phyloP scores from a whole-genome alignment of 2,329 filamentous ascomycete genomes.

The Xylaria sp. region DNA sequence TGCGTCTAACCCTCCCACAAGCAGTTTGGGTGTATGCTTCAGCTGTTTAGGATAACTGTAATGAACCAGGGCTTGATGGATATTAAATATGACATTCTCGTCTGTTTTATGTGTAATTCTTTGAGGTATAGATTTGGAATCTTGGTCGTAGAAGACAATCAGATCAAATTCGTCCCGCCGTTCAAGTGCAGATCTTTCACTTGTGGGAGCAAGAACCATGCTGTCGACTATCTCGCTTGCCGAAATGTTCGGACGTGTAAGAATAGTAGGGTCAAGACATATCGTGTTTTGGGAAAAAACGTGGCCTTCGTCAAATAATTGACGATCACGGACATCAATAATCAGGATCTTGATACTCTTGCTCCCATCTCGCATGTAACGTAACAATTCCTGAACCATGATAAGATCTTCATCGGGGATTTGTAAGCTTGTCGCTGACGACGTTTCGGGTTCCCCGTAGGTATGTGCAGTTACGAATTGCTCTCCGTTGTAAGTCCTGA shows the following conservation, averaged over 20 bases:
- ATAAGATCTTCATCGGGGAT: slow-evolving; percentile 64
- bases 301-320: slow-evolving; percentile 86
- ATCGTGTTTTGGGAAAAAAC: slow-evolving; percentile 84
- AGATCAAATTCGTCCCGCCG: slow-evolving; percentile 78
- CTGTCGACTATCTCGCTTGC: slow-evolving; percentile 68
- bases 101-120: slow-evolving; percentile 43
- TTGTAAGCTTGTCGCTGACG: slow-evolving; percentile 51
- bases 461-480: slow-evolving; percentile 44
- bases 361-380: slow-evolving; percentile 65
- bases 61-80: slow-evolving; percentile 80
- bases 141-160: slow-evolving; percentile 87
- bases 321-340: slow-evolving; percentile 82
- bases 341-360: slow-evolving; percentile 71
- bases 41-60: slow-evolving; percentile 82
- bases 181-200: slow-evolving; percentile 78
- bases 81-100: slow-evolving; percentile 66
- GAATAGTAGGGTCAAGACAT: slow-evolving; percentile 83
- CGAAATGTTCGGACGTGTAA: slow-evolving; percentile 70
- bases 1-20: slow-evolving; percentile 82
- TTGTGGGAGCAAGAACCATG: slow-evolving; percentile 71
- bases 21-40: slow-evolving; percentile 73
- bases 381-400: slow-evolving; percentile 71
- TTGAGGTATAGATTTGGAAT: slow-evolving; percentile 58
- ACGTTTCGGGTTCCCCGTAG: slow-evolving; percentile 39
- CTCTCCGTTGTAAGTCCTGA: slow-evolving; percentile 41